Evolutionary conservation across 1,284 basidiomycete genomes (phyloP).

Genomic region (Sporisorium exsertum): DNA sequence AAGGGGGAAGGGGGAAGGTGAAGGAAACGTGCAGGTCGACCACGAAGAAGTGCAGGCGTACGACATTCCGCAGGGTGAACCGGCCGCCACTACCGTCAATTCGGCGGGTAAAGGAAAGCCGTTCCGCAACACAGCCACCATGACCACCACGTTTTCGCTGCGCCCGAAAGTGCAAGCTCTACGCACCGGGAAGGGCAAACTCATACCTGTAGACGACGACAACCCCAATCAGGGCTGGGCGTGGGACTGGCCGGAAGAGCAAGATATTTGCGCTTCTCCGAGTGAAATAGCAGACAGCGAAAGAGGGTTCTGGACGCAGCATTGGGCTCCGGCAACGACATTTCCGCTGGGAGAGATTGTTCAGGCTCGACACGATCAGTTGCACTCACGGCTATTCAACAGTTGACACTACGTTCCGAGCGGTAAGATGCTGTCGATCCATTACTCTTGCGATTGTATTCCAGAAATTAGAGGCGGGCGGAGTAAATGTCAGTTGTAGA

Average conservation of each 20-base stretch:
- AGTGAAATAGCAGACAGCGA: constrained; percentile 2
- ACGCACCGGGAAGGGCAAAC: constrained; percentile 19
- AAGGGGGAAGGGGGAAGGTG: background rate
- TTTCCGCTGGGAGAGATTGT: constrained; percentile 98
- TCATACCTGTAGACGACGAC: constrained; percentile 39
- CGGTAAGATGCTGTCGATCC: background rate
- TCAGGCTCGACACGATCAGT: constrained; percentile 87
- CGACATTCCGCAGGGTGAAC: constrained; percentile 1
- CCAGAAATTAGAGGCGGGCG: background rate
- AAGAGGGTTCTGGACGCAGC: constrained; percentile 43
- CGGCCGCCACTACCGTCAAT: background rate
- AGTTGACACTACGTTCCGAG: constrained; percentile 43
- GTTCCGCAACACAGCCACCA: constrained; percentile 17
- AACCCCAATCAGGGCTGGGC: constrained; percentile 53
- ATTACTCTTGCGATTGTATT: background rate
- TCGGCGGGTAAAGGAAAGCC: background rate
- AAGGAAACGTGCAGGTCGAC: constrained; percentile 13
- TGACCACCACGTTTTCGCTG: background rate
- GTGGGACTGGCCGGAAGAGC: constrained; percentile 68
- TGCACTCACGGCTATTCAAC: constrained; percentile 97
- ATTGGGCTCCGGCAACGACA: constrained; percentile 79
- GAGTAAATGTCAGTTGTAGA: background rate
- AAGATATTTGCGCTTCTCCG: background rate
- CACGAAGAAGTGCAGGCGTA: constrained; percentile 1
- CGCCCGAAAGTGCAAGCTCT: constrained; percentile 16